phyloP scores from a whole-genome alignment of 2,329 filamentous ascomycete genomes.

The Cercospora beticola region DNA sequence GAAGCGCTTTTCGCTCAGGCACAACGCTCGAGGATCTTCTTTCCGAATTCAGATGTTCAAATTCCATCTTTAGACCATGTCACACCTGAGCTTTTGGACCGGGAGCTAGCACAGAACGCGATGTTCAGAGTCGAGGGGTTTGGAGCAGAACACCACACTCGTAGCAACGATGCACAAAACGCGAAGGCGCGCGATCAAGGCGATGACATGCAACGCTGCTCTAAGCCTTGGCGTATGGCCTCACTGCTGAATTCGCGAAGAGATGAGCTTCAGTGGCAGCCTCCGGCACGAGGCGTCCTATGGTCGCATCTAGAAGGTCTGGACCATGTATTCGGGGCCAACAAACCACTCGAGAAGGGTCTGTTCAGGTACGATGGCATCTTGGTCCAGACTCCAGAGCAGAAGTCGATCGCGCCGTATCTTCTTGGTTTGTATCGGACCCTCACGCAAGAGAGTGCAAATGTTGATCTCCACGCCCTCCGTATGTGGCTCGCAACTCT shows the following conservation, averaged over 20 bases:
- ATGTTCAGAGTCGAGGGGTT: slow-evolving; percentile 30
- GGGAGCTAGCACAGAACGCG: slow-evolving; percentile 13
- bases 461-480: slow-evolving; percentile 13
- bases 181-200: slow-evolving; percentile 16
- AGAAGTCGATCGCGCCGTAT: slow-evolving; percentile 3
- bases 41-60: background rate
- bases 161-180: slow-evolving; percentile 32
- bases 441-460: background rate
- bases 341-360: background rate
- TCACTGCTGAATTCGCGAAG: background rate
- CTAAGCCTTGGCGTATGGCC: slow-evolving; percentile 11
- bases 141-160: slow-evolving; percentile 36
- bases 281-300: background rate
- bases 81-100: slow-evolving; percentile 1
- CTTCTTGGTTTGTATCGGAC: slow-evolving; percentile 18
- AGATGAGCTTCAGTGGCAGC: slow-evolving; percentile 6
- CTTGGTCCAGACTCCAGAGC: slow-evolving; percentile 7
- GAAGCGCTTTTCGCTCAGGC: slow-evolving; percentile 15
- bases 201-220: background rate
- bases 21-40: slow-evolving; percentile 2
- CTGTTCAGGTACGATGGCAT: slow-evolving; percentile 16
- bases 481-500: slow-evolving; percentile 40
- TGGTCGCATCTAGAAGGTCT: slow-evolving; percentile 8
- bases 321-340: background rate
- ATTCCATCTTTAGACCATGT: slow-evolving; percentile 2